Conservation (phyloP, 148 eudicot genomes). For the Euryodendron excelsum region DNA sequence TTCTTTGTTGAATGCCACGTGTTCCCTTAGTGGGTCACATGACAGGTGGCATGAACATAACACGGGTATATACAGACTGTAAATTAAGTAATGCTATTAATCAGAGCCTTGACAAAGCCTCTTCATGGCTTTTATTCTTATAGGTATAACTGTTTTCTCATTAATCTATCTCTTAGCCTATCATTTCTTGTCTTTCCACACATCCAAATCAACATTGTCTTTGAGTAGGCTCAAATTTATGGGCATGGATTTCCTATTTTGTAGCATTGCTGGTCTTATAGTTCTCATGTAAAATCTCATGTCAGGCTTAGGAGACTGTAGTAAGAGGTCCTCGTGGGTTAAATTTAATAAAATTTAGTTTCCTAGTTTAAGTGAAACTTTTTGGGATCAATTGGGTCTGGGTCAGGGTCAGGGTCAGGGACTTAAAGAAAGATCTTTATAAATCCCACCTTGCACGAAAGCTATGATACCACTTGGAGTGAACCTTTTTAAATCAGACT, state of each 20-base stretch:
- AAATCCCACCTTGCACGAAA: no score
- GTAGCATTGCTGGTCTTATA: neutral
- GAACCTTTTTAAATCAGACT: neutral
- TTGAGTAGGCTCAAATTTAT: no score
- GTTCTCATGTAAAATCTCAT: neutral
- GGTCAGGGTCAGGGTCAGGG: neutral
- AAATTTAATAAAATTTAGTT: neutral
- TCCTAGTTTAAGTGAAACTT: neutral
- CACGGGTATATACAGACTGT: no score
- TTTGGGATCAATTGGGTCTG: neutral
- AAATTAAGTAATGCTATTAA: neutral
- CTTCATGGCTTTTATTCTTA: no score
- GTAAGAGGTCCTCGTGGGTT: neutral
- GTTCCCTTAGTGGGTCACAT: no score
- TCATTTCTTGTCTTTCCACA: no score
- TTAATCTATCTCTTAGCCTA: no score
- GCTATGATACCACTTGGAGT: neutral
- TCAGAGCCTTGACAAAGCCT: neutral
- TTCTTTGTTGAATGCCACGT: no score
- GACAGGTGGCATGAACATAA: no score
- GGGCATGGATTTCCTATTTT: no score
- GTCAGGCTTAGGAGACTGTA: neutral
- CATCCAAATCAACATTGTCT: neutral
- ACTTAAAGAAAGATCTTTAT: neutral
- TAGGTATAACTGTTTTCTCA: no score